Evolutionary conservation across 179 eudicot genomes (phyloP).

Genomic region (Beta lomatogona): DNA sequence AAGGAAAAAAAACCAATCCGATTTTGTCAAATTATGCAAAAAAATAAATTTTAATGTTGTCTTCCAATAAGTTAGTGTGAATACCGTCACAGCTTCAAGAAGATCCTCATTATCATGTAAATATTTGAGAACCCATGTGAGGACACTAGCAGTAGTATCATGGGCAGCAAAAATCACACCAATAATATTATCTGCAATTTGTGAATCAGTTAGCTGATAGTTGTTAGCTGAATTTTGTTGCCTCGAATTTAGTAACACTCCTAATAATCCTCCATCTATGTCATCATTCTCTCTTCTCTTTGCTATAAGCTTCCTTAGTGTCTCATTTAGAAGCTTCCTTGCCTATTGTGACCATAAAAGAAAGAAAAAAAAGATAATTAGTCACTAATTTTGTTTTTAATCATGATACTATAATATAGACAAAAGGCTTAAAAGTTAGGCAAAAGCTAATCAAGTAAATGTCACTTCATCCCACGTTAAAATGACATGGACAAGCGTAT

Average conservation of each 20-base stretch:
- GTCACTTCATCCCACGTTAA: not conserved
- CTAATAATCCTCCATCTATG: conserved; percentile 17
- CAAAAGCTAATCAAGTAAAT: not conserved
- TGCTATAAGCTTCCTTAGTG: conserved; percentile 19
- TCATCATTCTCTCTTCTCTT: not conserved
- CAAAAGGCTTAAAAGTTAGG: not conserved
- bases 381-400: not conserved
- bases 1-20: no score
- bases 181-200: conserved; percentile 80
- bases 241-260: conserved; percentile 29
- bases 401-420: not conserved
- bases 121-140: conserved; percentile 89
- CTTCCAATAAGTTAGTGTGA: not conserved
- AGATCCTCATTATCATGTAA: conserved; percentile 59
- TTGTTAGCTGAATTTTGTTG: conserved; percentile 20
- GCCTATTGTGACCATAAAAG: conserved; percentile 4
- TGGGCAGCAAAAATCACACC: conserved; percentile 95
- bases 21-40: no score
- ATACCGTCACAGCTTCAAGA: conserved; percentile 66
- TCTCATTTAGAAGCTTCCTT: conserved; percentile 26
- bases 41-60: no score
- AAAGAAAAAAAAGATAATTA: not conserved
- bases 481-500: conserved; percentile 20
- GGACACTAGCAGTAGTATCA: conserved; percentile 88
- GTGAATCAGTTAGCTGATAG: conserved; percentile 46